Percentiles rank a stretch among this genome's conserved stretches.
Conservation (phyloP, 495 filamentous ascomycete genomes). For the Lasiosphaeriaceae sp. region DNA sequence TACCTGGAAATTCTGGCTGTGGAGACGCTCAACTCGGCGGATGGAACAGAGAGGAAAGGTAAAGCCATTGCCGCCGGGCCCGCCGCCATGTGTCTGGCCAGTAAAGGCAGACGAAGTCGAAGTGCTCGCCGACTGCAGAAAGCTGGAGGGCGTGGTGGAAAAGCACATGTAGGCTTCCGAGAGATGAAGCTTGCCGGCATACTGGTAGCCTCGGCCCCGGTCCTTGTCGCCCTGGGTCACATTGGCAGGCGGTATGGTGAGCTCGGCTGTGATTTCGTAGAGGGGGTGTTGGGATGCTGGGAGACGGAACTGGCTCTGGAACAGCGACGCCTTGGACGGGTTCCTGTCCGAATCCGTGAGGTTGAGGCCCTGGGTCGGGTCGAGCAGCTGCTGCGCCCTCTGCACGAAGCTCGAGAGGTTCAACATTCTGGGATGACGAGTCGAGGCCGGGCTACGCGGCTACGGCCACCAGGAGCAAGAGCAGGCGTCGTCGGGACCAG, state of each 20-base stretch:
- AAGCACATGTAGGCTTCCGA: slow-evolving; percentile 95
- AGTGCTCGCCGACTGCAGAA: slow-evolving; percentile 69
- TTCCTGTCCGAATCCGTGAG: slow-evolving; percentile 65
- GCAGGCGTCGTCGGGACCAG: not conserved
- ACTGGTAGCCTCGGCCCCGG: slow-evolving; percentile 71
- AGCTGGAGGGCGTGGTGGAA: slow-evolving; percentile 87
- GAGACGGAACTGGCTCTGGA: slow-evolving; percentile 93
- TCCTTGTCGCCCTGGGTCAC: slow-evolving; percentile 58
- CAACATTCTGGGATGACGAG: slow-evolving; percentile 35
- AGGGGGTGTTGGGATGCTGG: slow-evolving; percentile 86
- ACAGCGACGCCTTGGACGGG: slow-evolving; percentile 87
- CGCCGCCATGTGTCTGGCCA: slow-evolving; percentile 83
- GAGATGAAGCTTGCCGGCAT: slow-evolving; percentile 88
- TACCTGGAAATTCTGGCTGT: slow-evolving; percentile 77
- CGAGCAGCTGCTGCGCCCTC: slow-evolving; percentile 88
- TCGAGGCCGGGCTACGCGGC: no score
- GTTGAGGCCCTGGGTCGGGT: slow-evolving; percentile 67
- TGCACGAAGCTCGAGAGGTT: slow-evolving; percentile 84
- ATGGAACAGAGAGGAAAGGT: slow-evolving; percentile 92
- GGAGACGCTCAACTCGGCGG: slow-evolving; percentile 83
- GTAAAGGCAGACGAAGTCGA: slow-evolving; percentile 75
- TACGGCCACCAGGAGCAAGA: no score
- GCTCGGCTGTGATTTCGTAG: slow-evolving; percentile 92
- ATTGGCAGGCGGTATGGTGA: slow-evolving; percentile 71
- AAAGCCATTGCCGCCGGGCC: slow-evolving; percentile 94